These are phyloP conservation scores for Akebia trifoliata DNA, from an alignment of 164 flowering plant species.

Conservation along the genomic window DNA sequence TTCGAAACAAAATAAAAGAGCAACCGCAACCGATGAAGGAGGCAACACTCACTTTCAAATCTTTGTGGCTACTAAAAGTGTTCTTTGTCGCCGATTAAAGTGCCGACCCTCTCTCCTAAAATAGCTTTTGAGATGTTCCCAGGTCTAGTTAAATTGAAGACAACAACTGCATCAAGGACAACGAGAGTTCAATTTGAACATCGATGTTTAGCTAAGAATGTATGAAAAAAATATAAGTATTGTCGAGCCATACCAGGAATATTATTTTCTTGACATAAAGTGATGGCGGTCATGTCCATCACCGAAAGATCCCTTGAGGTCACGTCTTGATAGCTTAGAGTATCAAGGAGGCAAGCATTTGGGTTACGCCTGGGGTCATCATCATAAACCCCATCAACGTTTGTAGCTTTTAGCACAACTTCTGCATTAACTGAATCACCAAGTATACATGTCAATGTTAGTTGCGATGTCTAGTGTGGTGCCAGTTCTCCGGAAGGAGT, in stretches of 20 bases:
- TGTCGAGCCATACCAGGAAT: constrained; percentile 64
- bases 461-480: neutral
- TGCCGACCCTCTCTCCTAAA: constrained; percentile 87
- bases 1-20: neutral
- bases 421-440: constrained; percentile 83
- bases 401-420: constrained; percentile 94
- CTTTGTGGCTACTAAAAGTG: constrained; percentile 27
- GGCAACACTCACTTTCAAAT: constrained; percentile 14
- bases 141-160: constrained; percentile 72
- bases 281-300: constrained; percentile 98
- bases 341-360: constrained; percentile 72
- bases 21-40: neutral
- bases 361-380: constrained; percentile 75
- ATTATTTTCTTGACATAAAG: constrained; percentile 93
- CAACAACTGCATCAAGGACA: constrained; percentile 67
- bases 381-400: constrained; percentile 92
- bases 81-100: constrained; percentile 69
- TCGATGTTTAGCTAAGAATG: neutral
- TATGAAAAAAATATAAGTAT: neutral
- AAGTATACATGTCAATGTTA: constrained; percentile 7
- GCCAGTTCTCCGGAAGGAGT: neutral
- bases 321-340: constrained; percentile 79
- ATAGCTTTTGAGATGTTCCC: constrained; percentile 90
- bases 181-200: neutral
- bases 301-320: constrained; percentile 87